Evolutionary conservation across 805 yeast genomes (phyloP).

Genomic region (Yamadazyma paraphyllophila): DNA sequence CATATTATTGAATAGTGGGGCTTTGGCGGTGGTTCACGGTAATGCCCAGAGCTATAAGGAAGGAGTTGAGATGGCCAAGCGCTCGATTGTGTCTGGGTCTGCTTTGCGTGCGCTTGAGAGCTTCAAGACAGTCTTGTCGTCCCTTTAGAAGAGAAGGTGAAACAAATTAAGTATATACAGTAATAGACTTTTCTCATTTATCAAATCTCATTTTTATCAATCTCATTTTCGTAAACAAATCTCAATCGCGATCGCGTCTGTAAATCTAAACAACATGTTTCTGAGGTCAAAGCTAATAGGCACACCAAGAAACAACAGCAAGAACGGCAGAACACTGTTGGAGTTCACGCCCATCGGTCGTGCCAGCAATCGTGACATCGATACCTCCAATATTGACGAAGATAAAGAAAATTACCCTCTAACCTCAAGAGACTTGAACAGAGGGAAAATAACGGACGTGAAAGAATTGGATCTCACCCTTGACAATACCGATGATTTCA

Average conservation of each 20-base stretch:
- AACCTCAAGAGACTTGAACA: constrained; percentile 4
- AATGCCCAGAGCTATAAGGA: constrained; percentile 63
- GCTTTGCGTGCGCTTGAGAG: constrained; percentile 59
- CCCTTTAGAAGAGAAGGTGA: constrained; percentile 3
- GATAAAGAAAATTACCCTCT: constrained; percentile 6
- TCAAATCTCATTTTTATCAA: no score
- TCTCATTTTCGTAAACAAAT: background rate
- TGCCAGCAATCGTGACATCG: constrained; percentile 5
- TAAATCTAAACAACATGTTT: constrained; percentile 6
- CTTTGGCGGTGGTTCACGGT: constrained; percentile 78
- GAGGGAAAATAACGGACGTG: constrained; percentile 3
- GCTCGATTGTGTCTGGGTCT: constrained; percentile 62
- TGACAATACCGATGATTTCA: constrained; percentile 8
- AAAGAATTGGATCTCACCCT: constrained; percentile 4
- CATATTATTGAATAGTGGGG: constrained; percentile 86
- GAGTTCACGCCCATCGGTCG: constrained; percentile 17
- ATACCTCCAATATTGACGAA: constrained; percentile 3
- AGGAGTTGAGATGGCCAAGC: constrained; percentile 74
- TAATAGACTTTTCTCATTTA: background rate
- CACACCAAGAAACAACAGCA: constrained; percentile 11
- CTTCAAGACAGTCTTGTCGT: constrained; percentile 38
- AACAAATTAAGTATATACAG: background rate
- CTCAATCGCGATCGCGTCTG: constrained; percentile 4
- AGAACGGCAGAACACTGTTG: constrained; percentile 4
- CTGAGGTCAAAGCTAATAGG: constrained; percentile 11